Evolutionary conservation across 2,329 filamentous ascomycete genomes (phyloP), one percentile per base, ranked within the genome.

Genomic region (Pseudogymnoascus sp.): DNA sequence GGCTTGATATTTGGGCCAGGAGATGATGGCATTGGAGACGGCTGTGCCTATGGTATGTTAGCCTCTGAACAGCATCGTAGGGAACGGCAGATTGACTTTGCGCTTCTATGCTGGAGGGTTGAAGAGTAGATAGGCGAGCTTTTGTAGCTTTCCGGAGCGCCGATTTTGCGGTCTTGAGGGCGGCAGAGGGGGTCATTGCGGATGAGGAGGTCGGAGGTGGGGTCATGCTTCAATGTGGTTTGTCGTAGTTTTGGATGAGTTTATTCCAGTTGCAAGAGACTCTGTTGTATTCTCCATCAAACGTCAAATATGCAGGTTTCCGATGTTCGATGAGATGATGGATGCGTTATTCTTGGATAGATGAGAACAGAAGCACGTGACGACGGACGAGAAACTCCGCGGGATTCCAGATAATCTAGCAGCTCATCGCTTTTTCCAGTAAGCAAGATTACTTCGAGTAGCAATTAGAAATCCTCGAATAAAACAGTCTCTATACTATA

Each of bases 1-100:
- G 59, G 85, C 78, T 64, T 83, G 76, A 71, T 95, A 99, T 59
- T 35, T 35, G 23, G 55, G 33, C 33, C 35, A 57, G 1, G 55
- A 23, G 13, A 57, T 35, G 30, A 57, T 23, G 19, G 55, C 35
- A 28, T 38, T 38, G 18, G 55, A 37, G 30, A 57, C 55, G 8
- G 26, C n/a, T 5, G 45, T 52, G 45, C 35, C 55, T 57, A 6
- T 57, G 33, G n/a, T 4, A 19, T 6, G 19, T 57, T 37, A 57
- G 35, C 8, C 13, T 57, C 23, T 23, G 33, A 37, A 15, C 13
- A 21, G 10, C n/a, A n/a, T 5, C n/a, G 35, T 37, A 57, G 5
- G 3, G 9, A 37, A 28, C 12, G 10, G 33, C 19, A 37, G 30
- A 37, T n/a, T 35, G 15, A 57, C 55, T 57, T 57, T 57, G 55